Evolutionary conservation across 148 eudicot genomes (phyloP).

Genomic region (Amaranthus palmeri): DNA sequence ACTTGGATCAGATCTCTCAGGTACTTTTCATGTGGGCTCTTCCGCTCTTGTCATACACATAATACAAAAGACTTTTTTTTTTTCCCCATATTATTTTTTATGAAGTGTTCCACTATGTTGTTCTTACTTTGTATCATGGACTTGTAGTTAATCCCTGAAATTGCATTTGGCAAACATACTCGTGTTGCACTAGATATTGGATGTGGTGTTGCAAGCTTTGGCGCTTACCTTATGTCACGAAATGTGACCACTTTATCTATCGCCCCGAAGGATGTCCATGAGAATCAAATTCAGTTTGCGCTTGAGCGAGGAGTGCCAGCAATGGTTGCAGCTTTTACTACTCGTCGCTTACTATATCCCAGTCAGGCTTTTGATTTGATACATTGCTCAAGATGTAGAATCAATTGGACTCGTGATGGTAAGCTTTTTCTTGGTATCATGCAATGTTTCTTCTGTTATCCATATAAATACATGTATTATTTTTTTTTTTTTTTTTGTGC

Average conservation of each 20-base stretch:
- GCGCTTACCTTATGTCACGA: slow-evolving; percentile 83
- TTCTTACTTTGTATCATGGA: slow-evolving; percentile 16
- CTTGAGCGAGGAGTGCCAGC: slow-evolving; percentile 99
- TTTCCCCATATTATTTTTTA: not conserved
- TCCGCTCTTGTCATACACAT: not conserved
- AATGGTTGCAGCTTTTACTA: slow-evolving; percentile 91
- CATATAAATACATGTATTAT: not conserved
- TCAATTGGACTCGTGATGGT: slow-evolving; percentile 93
- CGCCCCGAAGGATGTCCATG: slow-evolving; percentile 93
- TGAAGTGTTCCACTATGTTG: not conserved
- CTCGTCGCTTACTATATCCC: slow-evolving; percentile 71
- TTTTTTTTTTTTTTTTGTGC: not conserved
- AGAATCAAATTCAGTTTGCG: slow-evolving; percentile 95
- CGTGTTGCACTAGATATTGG: slow-evolving; percentile 91
- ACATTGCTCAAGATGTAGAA: slow-evolving; percentile 98
- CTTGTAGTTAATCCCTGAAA: slow-evolving; percentile 43
- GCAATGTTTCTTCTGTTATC: not conserved
- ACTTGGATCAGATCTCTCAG: slow-evolving; percentile 94
- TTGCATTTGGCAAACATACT: slow-evolving; percentile 58
- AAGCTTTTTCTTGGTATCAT: slow-evolving; percentile 5
- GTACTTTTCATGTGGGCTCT: slow-evolving; percentile 26
- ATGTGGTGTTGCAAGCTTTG: slow-evolving; percentile 99
- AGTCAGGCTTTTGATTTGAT: slow-evolving; percentile 95
- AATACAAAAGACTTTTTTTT: slow-evolving; percentile 8
- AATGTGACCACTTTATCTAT: slow-evolving; percentile 81